A percentile compares a stretch with the other conserved stretches of the same genome.
phyloP scores from a whole-genome alignment of 441 rosid genomes.

The Erodium trifolium region DNA sequence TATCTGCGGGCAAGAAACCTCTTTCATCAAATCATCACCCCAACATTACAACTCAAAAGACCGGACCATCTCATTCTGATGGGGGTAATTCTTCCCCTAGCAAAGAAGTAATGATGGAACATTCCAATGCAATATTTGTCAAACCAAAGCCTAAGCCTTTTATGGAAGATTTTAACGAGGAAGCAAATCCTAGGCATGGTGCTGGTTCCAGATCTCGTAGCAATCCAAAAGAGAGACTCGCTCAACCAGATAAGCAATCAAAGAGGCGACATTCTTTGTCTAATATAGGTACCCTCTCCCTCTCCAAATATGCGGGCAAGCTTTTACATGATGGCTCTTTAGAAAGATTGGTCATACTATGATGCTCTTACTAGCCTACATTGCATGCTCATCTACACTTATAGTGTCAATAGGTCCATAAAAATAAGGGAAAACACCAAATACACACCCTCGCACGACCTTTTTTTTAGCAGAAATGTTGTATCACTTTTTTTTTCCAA shows the following conservation, averaged over 20 bases:
- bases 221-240: slow-evolving; percentile 85
- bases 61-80: slow-evolving; percentile 61
- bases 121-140: slow-evolving; percentile 30
- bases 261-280: slow-evolving; percentile 81
- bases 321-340: slow-evolving; percentile 8
- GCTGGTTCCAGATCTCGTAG: slow-evolving; percentile 61
- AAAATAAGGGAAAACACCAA: no score
- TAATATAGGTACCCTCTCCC: slow-evolving; percentile 40
- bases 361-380: not conserved
- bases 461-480: no score
- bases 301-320: not conserved
- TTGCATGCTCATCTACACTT: not conserved
- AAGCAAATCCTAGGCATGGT: slow-evolving; percentile 43
- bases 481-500: no score
- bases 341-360: not conserved
- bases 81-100: slow-evolving; percentile 58
- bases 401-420: not conserved
- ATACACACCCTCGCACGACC: no score
- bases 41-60: slow-evolving; percentile 49
- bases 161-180: slow-evolving; percentile 45
- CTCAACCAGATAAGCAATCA: slow-evolving; percentile 39
- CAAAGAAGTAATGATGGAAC: slow-evolving; percentile 44
- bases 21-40: slow-evolving; percentile 31
- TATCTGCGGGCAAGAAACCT: slow-evolving; percentile 45
- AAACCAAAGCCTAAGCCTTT: slow-evolving; percentile 47